phyloP scores from a whole-genome alignment of 306 rosid genomes.

The Vigna trinervia region DNA sequence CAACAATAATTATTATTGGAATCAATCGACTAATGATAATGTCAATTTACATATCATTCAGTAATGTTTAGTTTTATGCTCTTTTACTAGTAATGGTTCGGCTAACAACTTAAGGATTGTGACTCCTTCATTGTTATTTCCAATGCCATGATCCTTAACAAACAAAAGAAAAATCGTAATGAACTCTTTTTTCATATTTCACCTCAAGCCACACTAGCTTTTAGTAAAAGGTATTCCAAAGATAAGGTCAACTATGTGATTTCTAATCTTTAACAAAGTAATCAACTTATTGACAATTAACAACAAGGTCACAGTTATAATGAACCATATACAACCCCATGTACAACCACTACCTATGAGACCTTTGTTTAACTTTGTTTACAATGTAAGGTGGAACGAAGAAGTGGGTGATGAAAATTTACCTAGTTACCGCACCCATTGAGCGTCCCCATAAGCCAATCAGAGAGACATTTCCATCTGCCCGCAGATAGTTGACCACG shows the following conservation, averaged over 20 bases:
- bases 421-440: slow-evolving; percentile 99
- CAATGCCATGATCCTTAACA: slow-evolving; percentile 3
- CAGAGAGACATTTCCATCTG: slow-evolving; percentile 87
- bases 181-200: slow-evolving; percentile 2
- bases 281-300: slow-evolving; percentile 8
- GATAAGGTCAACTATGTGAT: slow-evolving; percentile 5
- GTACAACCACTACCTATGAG: slow-evolving; percentile 10
- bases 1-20: no score
- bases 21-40: no score
- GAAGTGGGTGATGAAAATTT: slow-evolving; percentile 58
- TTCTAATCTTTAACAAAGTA: slow-evolving; percentile 18
- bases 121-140: slow-evolving; percentile 13
- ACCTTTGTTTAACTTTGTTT: slow-evolving; percentile 17
- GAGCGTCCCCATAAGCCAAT: slow-evolving; percentile 99
- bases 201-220: slow-evolving; percentile 14
- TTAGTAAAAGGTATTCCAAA: not conserved
- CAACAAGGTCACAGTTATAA: slow-evolving; percentile 14
- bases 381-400: slow-evolving; percentile 36
- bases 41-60: no score
- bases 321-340: slow-evolving; percentile 30
- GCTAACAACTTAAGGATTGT: not conserved
- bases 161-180: not conserved
- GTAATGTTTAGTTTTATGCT: no score
- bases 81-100: not conserved
- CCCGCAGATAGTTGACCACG: slow-evolving; percentile 84